Evolutionary conservation across 2,329 filamentous ascomycete genomes (phyloP), one percentile per base, ranked within the genome.

Genomic region (Cladosporium sp.): DNA sequence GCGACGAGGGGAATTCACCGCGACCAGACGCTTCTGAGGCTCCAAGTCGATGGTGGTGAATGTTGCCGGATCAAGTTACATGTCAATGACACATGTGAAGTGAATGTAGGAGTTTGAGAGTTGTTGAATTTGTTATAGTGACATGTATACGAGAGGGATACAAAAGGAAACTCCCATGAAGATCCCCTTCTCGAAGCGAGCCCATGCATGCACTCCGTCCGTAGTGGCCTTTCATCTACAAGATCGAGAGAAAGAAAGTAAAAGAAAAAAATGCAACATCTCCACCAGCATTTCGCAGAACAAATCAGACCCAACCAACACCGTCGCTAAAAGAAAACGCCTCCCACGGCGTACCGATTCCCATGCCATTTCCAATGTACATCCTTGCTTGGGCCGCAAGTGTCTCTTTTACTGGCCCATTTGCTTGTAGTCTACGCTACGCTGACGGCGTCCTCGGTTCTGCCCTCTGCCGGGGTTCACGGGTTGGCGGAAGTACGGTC

Each of bases 401-500:
- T n/a, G 12, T 35, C 22, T 27, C 5, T 9, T 9, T 35, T 16
- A 35, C 27, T 48, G 43, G 16, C 43, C 43, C 42, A 95, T 76
- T 72, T 95, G 88, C 56, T 88, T 80, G 67, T 93, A 97, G 71
- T 98, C 93, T 66, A 88, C 93, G 9, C 91, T 91, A 49, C 93
- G 80, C 49, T 88, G 82, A 13, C 43, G 25, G 35, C 43, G 43
- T 18, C 43, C 43, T 60, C 88, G 78, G 57, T 85, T 82, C 61
- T 89, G 84, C 61, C 86, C 81, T 43, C 93, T 82, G 65, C 95
- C 88, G 2, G 91, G 92, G 65, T 98, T 98, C 55, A 97, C 88
- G 0, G 93, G 93, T 68, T 95, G 92, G 51, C 93, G 82, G 67
- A 97, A 94, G 71, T 98, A 98, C 6, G 93, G 88, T 53, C 90